Conservation (phyloP, 73 alveolate genomes). For the Stentor roeselii region DNA sequence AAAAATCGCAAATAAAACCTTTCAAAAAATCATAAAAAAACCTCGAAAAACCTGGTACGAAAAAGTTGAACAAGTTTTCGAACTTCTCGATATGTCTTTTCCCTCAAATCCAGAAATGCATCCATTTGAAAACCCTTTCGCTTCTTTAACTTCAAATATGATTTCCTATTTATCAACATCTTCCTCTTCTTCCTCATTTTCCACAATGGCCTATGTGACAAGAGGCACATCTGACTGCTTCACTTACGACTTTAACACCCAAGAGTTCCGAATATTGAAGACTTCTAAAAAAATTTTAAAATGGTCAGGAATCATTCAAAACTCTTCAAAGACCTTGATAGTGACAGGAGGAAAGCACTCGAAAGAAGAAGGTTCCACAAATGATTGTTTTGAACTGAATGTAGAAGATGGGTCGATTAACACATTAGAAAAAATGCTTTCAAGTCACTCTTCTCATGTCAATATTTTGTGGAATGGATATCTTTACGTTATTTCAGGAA, state of each 20-base stretch:
- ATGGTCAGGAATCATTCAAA: neutral
- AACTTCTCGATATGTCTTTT: neutral
- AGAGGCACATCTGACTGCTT: neutral
- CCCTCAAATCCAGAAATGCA: neutral
- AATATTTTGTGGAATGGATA: neutral
- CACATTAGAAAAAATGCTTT: neutral
- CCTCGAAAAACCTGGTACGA: neutral
- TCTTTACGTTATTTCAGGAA: constrained; percentile 22
- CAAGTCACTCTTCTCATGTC: constrained; percentile 3
- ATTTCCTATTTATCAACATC: neutral
- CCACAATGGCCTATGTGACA: neutral
- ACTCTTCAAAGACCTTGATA: neutral
- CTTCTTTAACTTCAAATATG: neutral
- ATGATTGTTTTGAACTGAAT: neutral
- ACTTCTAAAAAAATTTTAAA: neutral
- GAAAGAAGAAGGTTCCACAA: neutral
- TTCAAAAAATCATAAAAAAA: too few species aligned
- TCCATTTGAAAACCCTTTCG: neutral
- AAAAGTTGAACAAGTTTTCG: neutral
- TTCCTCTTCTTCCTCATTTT: neutral
- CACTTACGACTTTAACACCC: neutral
- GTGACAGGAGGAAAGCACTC: constrained; percentile 2
- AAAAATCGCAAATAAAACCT: too few species aligned
- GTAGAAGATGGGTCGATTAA: neutral
- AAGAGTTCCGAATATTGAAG: neutral